These are phyloP conservation scores for Pleurozium schreberi DNA, from an alignment of 225 moss, liverwort and hornwort species.

Conservation along the genomic window DNA sequence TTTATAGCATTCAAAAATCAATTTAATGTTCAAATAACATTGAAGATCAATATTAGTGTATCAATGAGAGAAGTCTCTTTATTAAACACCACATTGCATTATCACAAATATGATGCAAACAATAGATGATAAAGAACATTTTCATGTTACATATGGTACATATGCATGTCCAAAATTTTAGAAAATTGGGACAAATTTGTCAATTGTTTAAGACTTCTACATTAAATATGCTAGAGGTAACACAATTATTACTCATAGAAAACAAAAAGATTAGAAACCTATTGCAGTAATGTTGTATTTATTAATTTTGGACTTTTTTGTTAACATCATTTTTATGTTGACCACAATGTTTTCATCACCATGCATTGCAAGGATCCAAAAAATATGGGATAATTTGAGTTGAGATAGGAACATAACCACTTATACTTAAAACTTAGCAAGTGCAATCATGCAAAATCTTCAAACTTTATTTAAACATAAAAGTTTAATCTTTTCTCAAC, in stretches of 20 bases:
- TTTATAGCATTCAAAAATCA: neutral
- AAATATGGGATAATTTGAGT: neutral
- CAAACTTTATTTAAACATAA: neutral
- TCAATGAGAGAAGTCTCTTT: rapidly evolving
- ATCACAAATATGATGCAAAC: neutral
- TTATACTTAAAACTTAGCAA: neutral
- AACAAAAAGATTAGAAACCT: no score
- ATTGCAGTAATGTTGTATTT: neutral
- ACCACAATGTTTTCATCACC: neutral
- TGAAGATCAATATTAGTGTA: no score
- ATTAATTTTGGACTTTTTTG: neutral
- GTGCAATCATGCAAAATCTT: neutral
- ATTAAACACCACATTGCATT: neutral
- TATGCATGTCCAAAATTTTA: neutral
- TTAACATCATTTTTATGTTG: neutral
- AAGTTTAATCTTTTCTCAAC: neutral
- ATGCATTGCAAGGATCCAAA: neutral
- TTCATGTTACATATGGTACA: rapidly evolving
- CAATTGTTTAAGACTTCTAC: no score
- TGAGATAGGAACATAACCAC: neutral
- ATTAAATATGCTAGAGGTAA: neutral
- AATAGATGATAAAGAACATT: neutral
- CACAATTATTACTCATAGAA: rapidly evolving
- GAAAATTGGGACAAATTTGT: neutral
- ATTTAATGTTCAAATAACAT: no score